Base-by-base conservation (phyloP, 306 rosid genomes). In the cucumber (Cucumis sativus) region DNA sequence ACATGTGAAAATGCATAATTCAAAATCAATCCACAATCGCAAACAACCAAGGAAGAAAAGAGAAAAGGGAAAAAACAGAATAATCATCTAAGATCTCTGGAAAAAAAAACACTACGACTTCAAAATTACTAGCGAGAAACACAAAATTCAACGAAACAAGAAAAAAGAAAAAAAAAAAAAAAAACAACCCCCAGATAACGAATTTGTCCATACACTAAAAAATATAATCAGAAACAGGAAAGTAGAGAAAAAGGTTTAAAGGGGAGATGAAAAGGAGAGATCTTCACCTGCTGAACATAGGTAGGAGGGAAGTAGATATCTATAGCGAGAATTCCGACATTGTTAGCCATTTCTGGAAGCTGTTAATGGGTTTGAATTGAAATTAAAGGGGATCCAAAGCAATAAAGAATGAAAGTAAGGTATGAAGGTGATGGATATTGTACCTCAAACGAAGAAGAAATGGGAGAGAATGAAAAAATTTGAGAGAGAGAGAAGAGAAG, bases 291-390 rank as follows among this genome's bases (percentile, higher is more conserved):
- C 60, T 87, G 92, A 82, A 92, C 84, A 79, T 85, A 92, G 33
- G 88, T 77, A 16, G 93, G 92, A 79, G 99, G 99, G 86, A 96
- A 96, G 84, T 92, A 92, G 88, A 96, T 91, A 77, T 96, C 98
- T 66, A 89, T 40, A 73, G 98, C 99, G 88, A 96, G 93, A 83
- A 96, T 89, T 33, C 99, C 99, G 16, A 91, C 99, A 78, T 91
- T 88, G 79, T 89, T 87, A 28, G 90, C 96, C 98, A 95, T 95
- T 83, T 82, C 45, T 43, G 35, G 28, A 49, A 13, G 10, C 30
- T 47, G 37, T 23, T 9, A 2, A 6, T 28, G 18, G 28, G 25
- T 18, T 10, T 60, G 30, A 52, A 51, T 52, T 52, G 28, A 73
- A 51, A 73, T 25, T 7, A 73, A 54, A 73, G 6, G 6, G 45